These are phyloP conservation scores for Tubosaeta sp. DNA, from an alignment of 768 basidiomycete species.

Conservation along the genomic window DNA sequence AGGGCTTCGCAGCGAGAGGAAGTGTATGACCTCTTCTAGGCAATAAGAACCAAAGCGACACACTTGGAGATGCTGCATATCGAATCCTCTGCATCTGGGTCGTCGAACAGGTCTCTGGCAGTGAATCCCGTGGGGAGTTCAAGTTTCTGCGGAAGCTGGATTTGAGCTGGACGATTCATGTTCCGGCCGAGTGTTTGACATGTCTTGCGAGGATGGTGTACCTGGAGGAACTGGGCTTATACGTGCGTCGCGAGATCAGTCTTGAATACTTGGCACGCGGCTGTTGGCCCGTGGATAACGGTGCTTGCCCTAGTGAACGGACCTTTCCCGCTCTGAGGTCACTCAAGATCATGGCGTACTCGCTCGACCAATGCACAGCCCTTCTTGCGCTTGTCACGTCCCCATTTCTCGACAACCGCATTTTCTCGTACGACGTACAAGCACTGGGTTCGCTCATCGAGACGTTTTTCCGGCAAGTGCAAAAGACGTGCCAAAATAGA, in stretches of 20 bases:
- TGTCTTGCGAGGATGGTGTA: slow-evolving; percentile 19
- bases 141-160: slow-evolving; percentile 20
- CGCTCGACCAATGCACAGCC: slow-evolving; percentile 28
- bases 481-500: slow-evolving; percentile 12
- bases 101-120: slow-evolving; percentile 7
- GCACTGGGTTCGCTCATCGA: slow-evolving; percentile 16
- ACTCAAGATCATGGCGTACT: slow-evolving; percentile 23
- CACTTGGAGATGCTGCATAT: slow-evolving; percentile 17
- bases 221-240: slow-evolving; percentile 22
- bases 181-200: slow-evolving; percentile 21
- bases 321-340: slow-evolving; percentile 20
- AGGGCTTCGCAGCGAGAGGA: slow-evolving; percentile 16
- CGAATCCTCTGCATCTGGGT: slow-evolving; percentile 20
- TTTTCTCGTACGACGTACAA: too few relatives aligned
- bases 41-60: slow-evolving; percentile 13
- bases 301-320: too few relatives aligned
- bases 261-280: too few relatives aligned
- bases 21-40: too few relatives aligned
- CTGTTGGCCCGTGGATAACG: too few relatives aligned
- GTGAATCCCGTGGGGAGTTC: slow-evolving; percentile 19
- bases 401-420: too few relatives aligned
- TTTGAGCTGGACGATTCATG: slow-evolving; percentile 20
- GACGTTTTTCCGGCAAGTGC: slow-evolving; percentile 22
- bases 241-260: too few relatives aligned
- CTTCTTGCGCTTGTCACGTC: too few relatives aligned